These are phyloP conservation scores for Boehmeria nivea DNA, from an alignment of 306 rosid species.

Conservation along the genomic window DNA sequence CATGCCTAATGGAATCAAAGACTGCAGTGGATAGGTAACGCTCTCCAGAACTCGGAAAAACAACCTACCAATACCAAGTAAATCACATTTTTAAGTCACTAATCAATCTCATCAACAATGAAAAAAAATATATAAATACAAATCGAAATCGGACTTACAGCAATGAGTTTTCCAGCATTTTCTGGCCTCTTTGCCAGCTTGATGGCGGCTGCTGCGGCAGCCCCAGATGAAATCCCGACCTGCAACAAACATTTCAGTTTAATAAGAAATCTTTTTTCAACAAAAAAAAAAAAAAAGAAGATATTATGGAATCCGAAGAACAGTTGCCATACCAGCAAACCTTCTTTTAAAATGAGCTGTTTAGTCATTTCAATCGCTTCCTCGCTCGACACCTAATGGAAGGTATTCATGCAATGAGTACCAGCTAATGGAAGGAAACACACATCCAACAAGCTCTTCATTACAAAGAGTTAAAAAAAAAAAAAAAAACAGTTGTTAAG, in stretches of 20 bases:
- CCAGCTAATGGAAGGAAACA: too few relatives aligned
- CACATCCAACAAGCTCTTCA: too few relatives aligned
- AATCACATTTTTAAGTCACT: neutral
- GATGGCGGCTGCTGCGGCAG: conserved; percentile 69
- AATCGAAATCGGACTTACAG: conserved; percentile 22
- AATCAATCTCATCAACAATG: neutral
- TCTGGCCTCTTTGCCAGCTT: conserved; percentile 64
- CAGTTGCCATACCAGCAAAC: conserved; percentile 51
- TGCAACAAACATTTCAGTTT: conserved; percentile 18
- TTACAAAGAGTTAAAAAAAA: too few relatives aligned
- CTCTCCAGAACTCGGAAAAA: conserved; percentile 70
- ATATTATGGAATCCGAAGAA: neutral
- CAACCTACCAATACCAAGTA: conserved; percentile 27
- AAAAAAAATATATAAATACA: neutral
- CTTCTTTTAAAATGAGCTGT: conserved; percentile 69
- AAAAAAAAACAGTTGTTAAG: too few relatives aligned
- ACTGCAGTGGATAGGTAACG: conserved; percentile 53
- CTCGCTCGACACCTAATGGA: conserved; percentile 47
- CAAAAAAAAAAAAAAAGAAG: neutral
- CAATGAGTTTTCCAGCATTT: conserved; percentile 60
- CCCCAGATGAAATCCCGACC: conserved; percentile 88
- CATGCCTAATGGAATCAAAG: conserved; percentile 50
- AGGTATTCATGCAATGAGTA: too few relatives aligned
- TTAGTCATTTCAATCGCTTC: conserved; percentile 72
- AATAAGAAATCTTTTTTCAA: neutral